phyloP scores from a whole-genome alignment of 1,139 yeast genomes.

The Pichia sp. region DNA sequence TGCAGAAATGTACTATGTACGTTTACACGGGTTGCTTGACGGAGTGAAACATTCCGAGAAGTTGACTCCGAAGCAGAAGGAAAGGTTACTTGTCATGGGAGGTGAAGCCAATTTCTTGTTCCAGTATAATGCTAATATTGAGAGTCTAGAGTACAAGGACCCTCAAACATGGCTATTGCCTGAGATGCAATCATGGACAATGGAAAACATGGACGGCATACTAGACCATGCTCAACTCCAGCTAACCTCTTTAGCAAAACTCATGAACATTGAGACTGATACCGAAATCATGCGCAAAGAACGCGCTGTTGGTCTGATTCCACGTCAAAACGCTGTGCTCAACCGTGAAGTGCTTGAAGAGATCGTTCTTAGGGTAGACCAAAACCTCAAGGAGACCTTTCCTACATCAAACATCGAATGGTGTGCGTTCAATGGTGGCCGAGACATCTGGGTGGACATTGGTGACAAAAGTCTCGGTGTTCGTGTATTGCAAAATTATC shows the following conservation, averaged over 20 bases:
- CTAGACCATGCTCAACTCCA: conserved; percentile 65
- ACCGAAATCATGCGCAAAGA: conserved; percentile 65
- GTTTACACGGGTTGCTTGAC: conserved; percentile 70
- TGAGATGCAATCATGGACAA: conserved; percentile 62
- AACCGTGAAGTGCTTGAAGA: conserved; percentile 86
- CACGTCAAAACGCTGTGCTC: conserved; percentile 49
- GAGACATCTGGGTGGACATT: conserved; percentile 96
- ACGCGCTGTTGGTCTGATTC: conserved; percentile 83
- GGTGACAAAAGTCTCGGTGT: conserved; percentile 95
- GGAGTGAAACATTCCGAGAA: conserved; percentile 40
- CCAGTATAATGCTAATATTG: conserved; percentile 43
- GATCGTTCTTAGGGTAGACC: conserved; percentile 74
- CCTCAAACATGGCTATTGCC: conserved; percentile 71
- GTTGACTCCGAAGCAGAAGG: conserved; percentile 49
- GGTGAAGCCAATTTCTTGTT: conserved; percentile 92
- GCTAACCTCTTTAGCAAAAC: conserved; percentile 45
- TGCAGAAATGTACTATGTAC: conserved; percentile 66
- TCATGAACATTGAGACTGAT: neutral
- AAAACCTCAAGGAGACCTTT: conserved; percentile 40
- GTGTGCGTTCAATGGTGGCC: conserved; percentile 96
- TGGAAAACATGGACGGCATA: conserved; percentile 49
- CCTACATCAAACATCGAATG: conserved; percentile 55
- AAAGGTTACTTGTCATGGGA: conserved; percentile 79
- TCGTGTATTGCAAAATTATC: conserved; percentile 64
- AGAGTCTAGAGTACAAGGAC: conserved; percentile 53